Evolutionary conservation across 805 yeast species (phyloP), one percentile per base, ranked within the genome.

Genomic region (Lachancea meyersii): DNA sequence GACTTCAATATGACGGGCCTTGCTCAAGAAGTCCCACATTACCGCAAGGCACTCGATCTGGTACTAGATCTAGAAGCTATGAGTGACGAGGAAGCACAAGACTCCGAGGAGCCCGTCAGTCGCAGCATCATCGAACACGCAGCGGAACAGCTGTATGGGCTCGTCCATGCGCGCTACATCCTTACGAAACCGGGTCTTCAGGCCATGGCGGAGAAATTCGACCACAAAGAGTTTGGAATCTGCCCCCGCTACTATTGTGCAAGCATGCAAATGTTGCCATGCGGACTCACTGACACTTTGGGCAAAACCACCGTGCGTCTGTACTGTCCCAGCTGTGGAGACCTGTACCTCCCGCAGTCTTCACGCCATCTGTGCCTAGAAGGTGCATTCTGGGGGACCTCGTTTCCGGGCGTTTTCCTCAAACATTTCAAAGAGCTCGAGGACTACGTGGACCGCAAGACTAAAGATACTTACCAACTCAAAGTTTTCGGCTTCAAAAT

Each of bases 331-430:
- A 81, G 91, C 60, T 93, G 98, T 65, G 79, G 82, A 58, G 98
- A 93, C 57, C 72, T 91, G 31, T 93, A 93, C 63, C 66, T 87
- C 39, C 97, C 97, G 1, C 79, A 82, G 43, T 81, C 88, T 43
- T 79, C 89, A n/a, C 72, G 95, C 48, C 89, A 86, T 63, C 68
- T 85, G 45, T 86, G 86, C 57, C 77, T 93, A 33, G 98, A 93
- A 64, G 98, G 98, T 4, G 96, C 97, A 1, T 93, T 83, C 57
- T 93, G 94, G 69, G 97, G 98, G 4, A 87, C 97, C 0, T 81
- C 94, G 27, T 93, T 93, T 67, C 93, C 96, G 1, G 97, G 96
- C 2, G 74, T 93, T 52, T 84, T 93, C 55, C 77, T 93, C 47
- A 85, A 88, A 59, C 83, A 86, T 75, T 88, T 82, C 67, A 87